Base-by-base conservation (phyloP, 306 rosid species). In the Delonix regia region DNA sequence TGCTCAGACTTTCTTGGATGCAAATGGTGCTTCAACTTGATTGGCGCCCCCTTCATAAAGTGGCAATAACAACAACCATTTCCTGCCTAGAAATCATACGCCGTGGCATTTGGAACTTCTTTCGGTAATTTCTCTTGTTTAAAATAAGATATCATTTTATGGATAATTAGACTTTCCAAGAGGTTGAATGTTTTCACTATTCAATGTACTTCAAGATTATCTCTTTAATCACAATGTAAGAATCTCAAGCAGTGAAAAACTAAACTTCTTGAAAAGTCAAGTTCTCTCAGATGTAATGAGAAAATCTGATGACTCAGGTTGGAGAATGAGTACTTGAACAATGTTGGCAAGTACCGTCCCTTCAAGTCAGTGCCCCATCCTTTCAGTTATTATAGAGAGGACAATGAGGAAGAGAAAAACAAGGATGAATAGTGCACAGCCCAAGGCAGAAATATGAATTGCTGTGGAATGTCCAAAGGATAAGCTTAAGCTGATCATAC, bases 71-170 rank as follows among this genome's bases (percentile, higher is more conserved):
- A 19, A 88, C 94, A 6, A 9, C 73, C 3, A 72, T 82, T 49
- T 52, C 88, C 21, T 86, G 89, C 82, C 83, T 91, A 25, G 91
- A 91, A 82, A 80, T 91, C 77, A 70, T 91, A 73, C 92, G 91
- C 12, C 94, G 90, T 10, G 92, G 94, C 77, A 89, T 91, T 67
- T 91, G 97, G 94, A 89, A 82, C 85, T 91, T 91, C 89, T 91
- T 89, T 76, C 83, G 97, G 94, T 89, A 76, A 73, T 30, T n/a
- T 61, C 16, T 65, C 36, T 36, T 44, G 48, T 59, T 49, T 42
- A 15, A 62, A 64, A 38, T 38, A 38, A 38, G 18, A 12, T 12
- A 45, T 14, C 5, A 12, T 3, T 14, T 0, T 12, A 45, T 4
- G 2, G 5, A 45, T 18, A 14, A 14, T 8, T 4, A 2, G 4